Evolutionary conservation across 1,139 yeast species (phyloP), one percentile per base, ranked within the genome.

Genomic region (Lodderomyces beijingensis): DNA sequence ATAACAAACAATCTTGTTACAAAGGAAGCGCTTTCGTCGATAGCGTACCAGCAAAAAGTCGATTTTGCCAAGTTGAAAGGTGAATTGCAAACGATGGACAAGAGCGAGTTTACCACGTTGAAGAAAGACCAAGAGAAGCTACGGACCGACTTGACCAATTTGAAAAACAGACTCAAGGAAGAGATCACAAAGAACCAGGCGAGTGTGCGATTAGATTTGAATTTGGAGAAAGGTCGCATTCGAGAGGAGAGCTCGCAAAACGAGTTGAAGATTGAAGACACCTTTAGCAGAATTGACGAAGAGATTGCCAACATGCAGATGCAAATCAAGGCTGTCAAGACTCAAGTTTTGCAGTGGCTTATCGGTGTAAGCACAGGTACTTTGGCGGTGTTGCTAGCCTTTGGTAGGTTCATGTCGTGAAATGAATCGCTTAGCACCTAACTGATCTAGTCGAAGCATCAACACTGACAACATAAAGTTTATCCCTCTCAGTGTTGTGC

Each of bases 291-390:
- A 45, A 89, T 91, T 39, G 97, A 91, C 53, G 95, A 91, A 57
- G 98, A 91, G 51, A 83, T 91, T 24, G 84, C 93, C 30, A 89
- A 91, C 53, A 86, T 91, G 76, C 89, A 85, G 56, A 85, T 89
- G 70, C 96, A 89, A 57, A 88, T 91, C 43, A 95, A 89, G 50
- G 79, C 86, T 27, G 95, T 91, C 23, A 89, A 91, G 61, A 86
- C 96, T 2, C 96, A 91, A 55, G 96, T 91, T 32, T 78, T 87
- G 79, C 98, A 91, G 59, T 91, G 97, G 97, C 72, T 91, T 45
- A 87, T 91, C 49, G 97, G 97, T 69, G 96, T 91, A 16, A 85
- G 95, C 50, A 88, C 97, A 1, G 98, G 97, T 83, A 85, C 96
- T 2, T 86, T 89, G 62, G 96, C 97, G 11, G 70, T 91, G 41